Evolutionary conservation across 305 asterid genomes (phyloP).

Genomic region (Nicotiana rustica): DNA sequence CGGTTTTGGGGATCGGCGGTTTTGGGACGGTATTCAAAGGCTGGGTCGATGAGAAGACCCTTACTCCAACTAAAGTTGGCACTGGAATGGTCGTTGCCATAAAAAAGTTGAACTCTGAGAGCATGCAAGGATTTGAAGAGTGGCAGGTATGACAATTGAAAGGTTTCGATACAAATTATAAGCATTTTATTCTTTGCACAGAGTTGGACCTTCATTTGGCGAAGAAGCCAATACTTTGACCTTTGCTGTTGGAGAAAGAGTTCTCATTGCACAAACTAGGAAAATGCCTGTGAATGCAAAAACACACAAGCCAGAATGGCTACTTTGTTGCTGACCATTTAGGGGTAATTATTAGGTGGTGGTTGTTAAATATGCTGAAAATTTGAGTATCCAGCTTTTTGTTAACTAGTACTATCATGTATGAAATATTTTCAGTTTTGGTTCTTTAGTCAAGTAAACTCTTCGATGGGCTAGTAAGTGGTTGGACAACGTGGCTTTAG

Average conservation of each 20-base stretch:
- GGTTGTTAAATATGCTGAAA: constrained; percentile 9
- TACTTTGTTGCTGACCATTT: neutral
- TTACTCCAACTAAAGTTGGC: constrained; percentile 63
- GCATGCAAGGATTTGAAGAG: constrained; percentile 86
- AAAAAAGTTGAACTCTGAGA: constrained; percentile 78
- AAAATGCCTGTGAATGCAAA: neutral
- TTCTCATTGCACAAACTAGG: neutral
- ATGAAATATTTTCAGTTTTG: neutral
- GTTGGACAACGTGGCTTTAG: neutral
- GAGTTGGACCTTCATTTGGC: neutral
- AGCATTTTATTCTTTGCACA: constrained; percentile 15
- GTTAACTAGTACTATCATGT: neutral
- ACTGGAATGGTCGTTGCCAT: constrained; percentile 81
- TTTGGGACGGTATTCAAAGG: constrained; percentile 92
- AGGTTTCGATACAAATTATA: constrained; percentile 7
- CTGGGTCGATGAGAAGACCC: constrained; percentile 87
- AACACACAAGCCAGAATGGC: neutral
- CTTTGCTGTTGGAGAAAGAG: constrained; percentile 17
- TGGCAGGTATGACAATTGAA: constrained; percentile 71
- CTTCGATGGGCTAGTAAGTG: neutral
- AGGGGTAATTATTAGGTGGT: neutral
- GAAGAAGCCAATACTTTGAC: constrained; percentile 4
- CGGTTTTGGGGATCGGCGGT: constrained; percentile 83
- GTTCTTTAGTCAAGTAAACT: constrained; percentile 19
- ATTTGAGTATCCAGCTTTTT: neutral